Base-by-base conservation (phyloP, 495 filamentous ascomycete species). In the Letharia lupina region DNA sequence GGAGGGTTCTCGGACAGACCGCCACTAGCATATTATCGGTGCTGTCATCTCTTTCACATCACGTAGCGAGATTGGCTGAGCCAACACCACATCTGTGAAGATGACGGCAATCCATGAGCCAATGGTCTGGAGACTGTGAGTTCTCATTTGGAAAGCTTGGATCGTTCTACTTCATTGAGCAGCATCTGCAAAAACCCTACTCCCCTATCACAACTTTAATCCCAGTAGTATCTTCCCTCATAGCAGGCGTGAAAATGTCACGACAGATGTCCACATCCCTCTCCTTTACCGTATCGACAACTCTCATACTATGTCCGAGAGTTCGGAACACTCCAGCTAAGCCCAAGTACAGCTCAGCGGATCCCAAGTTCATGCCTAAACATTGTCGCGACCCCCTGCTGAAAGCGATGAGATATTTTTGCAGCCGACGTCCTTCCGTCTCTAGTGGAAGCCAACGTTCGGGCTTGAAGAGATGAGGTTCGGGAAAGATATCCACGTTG, bases 401-500 rank as follows among this genome's bases (percentile, higher is more conserved):
- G 31, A 69, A 69, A 0, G 67, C 45, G 23, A 69, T 63, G 18
- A 68, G 54, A 58, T 68, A 69, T 52, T 59, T 69, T 57, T 57
- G 54, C 54, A 71, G 64, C 40, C 18, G 15, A 16, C 40, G 41
- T 31, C 59, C 58, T 15, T 71, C 63, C 3, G 66, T 47, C 35
- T 78, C 73, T 18, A 70, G 57, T 13, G 69, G 70, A 39, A 70
- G 9, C 70, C 70, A 72, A 12, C 70, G 42, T 45, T 70, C 68
- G 0, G 71, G 70, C 11, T 54, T 62, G 62, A 73, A 73, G 37
- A 40, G 42, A 2, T 41, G 37, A 7, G 71, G 70, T 9, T 67
- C 62, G 6, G 65, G 64, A 44, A 72, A 73, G 41, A 67, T 67
- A 1, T 20, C 44, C 28, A 20, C 20, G 39, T 67, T 64, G 37